Base-by-base conservation (phyloP, 83 land plant species). In the Picea abies region DNA sequence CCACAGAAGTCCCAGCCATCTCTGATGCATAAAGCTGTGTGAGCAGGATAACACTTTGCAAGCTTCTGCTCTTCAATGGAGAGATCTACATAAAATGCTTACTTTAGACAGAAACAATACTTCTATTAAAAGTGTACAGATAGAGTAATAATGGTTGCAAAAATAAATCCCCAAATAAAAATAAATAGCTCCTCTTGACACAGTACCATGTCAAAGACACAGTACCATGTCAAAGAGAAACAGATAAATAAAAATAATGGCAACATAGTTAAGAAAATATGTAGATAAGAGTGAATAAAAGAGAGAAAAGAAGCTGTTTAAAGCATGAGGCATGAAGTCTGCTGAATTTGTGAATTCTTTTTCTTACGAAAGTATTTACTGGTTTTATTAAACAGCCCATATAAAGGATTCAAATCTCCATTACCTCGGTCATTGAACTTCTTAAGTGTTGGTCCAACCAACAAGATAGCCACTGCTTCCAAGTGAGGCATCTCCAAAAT, bases 1-100 rank as follows among this genome's bases (percentile, higher is more conserved):
- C 88, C 89, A 82, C 95, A 93, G 56, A 97, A 90, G 80, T 95
- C 98, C 99, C 98, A 97, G 62, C 99, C 99, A 83, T 90, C 93
- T 79, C 94, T 86, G 37, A 97, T 88, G 89, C 99, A 95, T 56
- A 95, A 76, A 76, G 95, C 87, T 11, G 98, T 91, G 29, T 93
- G 93, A 79, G 97, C 82, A 61, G 99, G 99, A 86, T 97, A 97
- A n/a, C 84, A 81, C 76, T 88, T 89, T 64, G 99, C 92, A 63
- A 92, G 79, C 63, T 91, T 88, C 49, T 84, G 12, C 87, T 97
- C 99, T 49, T 93, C 92, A 52, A 79, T 62, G 37, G 94, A 89
- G 39, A 97, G 91, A 90, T 97, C 98, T 94, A 78, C 71, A 86
- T n/a, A 65, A 39, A 22, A 79, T 76, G 14, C 32, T 76, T 76